These are phyloP conservation scores for Sordariomycetes sp. DNA, from an alignment of 2,329 filamentous ascomycete genomes.

Conservation along the genomic window DNA sequence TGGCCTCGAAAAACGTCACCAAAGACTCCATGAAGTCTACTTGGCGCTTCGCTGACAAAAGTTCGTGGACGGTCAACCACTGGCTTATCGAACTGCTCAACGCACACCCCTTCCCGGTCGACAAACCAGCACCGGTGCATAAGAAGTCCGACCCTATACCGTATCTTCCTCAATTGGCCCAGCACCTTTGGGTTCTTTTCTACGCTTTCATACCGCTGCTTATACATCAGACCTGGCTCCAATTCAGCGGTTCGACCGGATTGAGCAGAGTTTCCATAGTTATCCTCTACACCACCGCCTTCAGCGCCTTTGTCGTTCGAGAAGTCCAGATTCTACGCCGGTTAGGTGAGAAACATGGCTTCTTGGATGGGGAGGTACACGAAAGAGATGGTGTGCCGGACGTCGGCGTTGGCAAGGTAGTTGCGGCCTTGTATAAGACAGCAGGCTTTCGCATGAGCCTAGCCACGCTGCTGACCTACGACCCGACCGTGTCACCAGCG, in stretches of 20 bases:
- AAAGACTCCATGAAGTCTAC: slow-evolving; percentile 30
- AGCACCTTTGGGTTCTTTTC: slow-evolving; percentile 29
- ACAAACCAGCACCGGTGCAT: slow-evolving; percentile 24
- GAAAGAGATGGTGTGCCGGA: slow-evolving; percentile 32
- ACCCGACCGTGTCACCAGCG: slow-evolving; percentile 14
- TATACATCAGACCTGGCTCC: no score
- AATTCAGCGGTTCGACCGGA: slow-evolving; percentile 19
- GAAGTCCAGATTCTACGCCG: slow-evolving; percentile 26
- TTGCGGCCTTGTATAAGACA: slow-evolving; percentile 16
- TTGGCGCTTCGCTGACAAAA: slow-evolving; percentile 18
- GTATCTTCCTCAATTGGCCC: slow-evolving; percentile 21
- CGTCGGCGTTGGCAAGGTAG: slow-evolving; percentile 21
- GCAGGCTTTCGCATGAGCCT: slow-evolving; percentile 12
- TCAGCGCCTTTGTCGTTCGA: slow-evolving; percentile 29
- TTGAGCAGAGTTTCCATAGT: slow-evolving; percentile 19
- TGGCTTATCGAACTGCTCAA: slow-evolving; percentile 20
- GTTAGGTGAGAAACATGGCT: slow-evolving; percentile 26
- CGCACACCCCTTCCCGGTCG: slow-evolving; percentile 14
- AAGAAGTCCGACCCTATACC: slow-evolving; percentile 29
- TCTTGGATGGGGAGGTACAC: slow-evolving; percentile 33
- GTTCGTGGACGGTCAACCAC: slow-evolving; percentile 20
- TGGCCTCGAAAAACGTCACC: slow-evolving; percentile 1
- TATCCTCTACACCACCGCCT: slow-evolving; percentile 24
- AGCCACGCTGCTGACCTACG: slow-evolving; percentile 14
- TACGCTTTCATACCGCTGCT: no score